Base-by-base conservation (phyloP, 768 basidiomycete genomes). In the Cyathus striatus region DNA sequence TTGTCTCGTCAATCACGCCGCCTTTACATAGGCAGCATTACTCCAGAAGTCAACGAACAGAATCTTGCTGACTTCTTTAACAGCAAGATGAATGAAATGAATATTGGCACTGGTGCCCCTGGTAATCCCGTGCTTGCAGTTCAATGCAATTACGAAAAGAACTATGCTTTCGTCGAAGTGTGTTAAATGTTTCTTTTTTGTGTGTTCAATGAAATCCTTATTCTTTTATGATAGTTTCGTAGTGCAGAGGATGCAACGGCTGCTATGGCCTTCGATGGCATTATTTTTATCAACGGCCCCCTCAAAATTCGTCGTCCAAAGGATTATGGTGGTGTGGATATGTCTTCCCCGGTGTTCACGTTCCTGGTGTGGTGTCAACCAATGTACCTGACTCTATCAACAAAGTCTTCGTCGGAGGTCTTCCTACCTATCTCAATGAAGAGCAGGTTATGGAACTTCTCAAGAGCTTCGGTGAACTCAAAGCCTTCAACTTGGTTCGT, bases 131-230 rank as follows among this genome's bases (percentile, higher is more conserved):
- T 98, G 23, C 75, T 94, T 23, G 86, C 86, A 16, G 92, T 96
- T 4, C 92, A 95, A 57, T 88, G 96, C 69, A 97, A 97, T 58
- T 93, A 93, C 55, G 96, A 98, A 64, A 99, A 98, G 74, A 93
- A 91, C 54, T 99, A 97, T 59, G 96, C 96, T 1, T 99, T 97
- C 60, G 88, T 98, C 41, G 96, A 99, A 75, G 95, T 95, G 59
- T 49, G 74, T 56, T 27, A n/a, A n/a, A n/a, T 16, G 16, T 36
- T 26, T 26, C 23, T 5, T 43, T 21, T 38, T 18, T 23, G 24
- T 43, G 30, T 32, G 25, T 14, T 53, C 17, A 16, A 16, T 16
- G 22, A 44, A 30, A 51, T 42, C 20, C 42, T 49, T 16, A 44
- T 48, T 23, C 20, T 38, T 40, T 18, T 38, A 32, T 46, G 54